These are phyloP conservation scores for Hypsizygus ulmarius DNA, from an alignment of 1,284 basidiomycete species.

Conservation along the genomic window DNA sequence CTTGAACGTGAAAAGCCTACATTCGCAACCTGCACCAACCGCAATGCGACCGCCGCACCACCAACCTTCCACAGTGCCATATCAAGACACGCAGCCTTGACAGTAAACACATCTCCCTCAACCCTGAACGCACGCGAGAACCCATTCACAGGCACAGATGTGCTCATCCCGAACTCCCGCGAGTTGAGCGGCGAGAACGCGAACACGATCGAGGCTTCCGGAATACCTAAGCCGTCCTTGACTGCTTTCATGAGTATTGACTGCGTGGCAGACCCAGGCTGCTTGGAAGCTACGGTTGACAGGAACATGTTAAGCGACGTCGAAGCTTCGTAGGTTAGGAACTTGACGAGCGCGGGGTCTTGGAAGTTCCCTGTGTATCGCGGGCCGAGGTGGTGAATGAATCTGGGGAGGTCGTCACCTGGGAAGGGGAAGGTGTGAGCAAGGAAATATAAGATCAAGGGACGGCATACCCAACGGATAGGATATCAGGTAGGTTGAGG, in stretches of 20 bases:
- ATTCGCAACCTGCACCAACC: slow-evolving; percentile 76
- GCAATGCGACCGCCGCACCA: slow-evolving; percentile 74
- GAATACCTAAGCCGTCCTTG: slow-evolving; percentile 42
- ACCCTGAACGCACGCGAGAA: slow-evolving; percentile 31
- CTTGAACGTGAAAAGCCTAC: slow-evolving; percentile 36
- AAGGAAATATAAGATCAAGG: neutral
- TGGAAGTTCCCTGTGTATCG: slow-evolving; percentile 73
- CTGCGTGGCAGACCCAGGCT: slow-evolving; percentile 27
- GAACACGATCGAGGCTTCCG: slow-evolving; percentile 24
- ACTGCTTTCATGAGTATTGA: slow-evolving; percentile 50
- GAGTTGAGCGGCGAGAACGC: slow-evolving; percentile 42
- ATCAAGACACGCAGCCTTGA: slow-evolving; percentile 67
- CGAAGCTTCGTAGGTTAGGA: slow-evolving; percentile 75
- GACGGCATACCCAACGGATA: slow-evolving; percentile 51
- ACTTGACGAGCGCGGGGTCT: slow-evolving; percentile 57
- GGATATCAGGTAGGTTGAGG: slow-evolving; percentile 62
- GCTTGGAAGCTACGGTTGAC: slow-evolving; percentile 29
- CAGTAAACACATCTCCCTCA: slow-evolving; percentile 60
- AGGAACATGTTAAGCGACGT: slow-evolving; percentile 75
- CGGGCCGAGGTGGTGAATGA: slow-evolving; percentile 75
- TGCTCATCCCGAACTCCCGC: slow-evolving; percentile 21
- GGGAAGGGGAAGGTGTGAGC: slow-evolving; percentile 2
- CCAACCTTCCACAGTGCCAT: slow-evolving; percentile 81
- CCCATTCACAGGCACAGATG: slow-evolving; percentile 22
- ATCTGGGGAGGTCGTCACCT: slow-evolving; percentile 66